A percentile compares a stretch with the other conserved stretches of the same genome.
phyloP scores from a whole-genome alignment of 1,284 basidiomycete genomes.

The Caloboletus inedulis region DNA sequence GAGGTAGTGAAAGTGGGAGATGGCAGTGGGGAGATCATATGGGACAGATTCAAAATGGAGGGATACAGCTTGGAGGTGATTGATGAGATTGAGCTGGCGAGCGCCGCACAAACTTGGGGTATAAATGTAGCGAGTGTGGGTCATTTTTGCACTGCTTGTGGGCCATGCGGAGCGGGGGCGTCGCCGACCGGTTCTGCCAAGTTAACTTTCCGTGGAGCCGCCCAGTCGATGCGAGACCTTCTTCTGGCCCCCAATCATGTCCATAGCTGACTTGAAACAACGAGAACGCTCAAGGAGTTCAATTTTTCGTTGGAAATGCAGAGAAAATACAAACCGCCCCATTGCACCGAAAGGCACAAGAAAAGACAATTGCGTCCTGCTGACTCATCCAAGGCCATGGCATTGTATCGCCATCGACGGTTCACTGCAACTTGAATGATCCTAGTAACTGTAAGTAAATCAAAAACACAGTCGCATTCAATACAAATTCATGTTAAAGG shows the following conservation, averaged over 20 bases:
- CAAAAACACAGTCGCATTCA: background rate
- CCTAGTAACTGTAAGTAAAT: slow-evolving; percentile 8
- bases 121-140: slow-evolving; percentile 28
- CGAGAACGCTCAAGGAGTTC: slow-evolving; percentile 5
- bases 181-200: slow-evolving; percentile 6
- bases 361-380: slow-evolving; percentile 12
- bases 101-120: slow-evolving; percentile 11
- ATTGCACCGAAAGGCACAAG: background rate
- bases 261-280: background rate
- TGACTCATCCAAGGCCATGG: slow-evolving; percentile 15
- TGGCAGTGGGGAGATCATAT: slow-evolving; percentile 24
- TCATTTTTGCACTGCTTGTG: slow-evolving; percentile 27
- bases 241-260: background rate
- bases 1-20: slow-evolving; percentile 7
- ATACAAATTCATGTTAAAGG: slow-evolving; percentile 13
- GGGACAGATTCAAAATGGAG: background rate
- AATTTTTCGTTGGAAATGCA: background rate
- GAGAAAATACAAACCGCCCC: slow-evolving; percentile 2
- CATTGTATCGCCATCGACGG: slow-evolving; percentile 2
- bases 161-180: slow-evolving; percentile 14
- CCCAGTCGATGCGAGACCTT: background rate
- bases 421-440: background rate
- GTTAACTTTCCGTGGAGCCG: slow-evolving; percentile 2
- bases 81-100: slow-evolving; percentile 18
- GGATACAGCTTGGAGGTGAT: slow-evolving; percentile 7